Evolutionary conservation across 2,329 filamentous ascomycete species (phyloP).

Genomic region (Colletotrichum euphorbiae): DNA sequence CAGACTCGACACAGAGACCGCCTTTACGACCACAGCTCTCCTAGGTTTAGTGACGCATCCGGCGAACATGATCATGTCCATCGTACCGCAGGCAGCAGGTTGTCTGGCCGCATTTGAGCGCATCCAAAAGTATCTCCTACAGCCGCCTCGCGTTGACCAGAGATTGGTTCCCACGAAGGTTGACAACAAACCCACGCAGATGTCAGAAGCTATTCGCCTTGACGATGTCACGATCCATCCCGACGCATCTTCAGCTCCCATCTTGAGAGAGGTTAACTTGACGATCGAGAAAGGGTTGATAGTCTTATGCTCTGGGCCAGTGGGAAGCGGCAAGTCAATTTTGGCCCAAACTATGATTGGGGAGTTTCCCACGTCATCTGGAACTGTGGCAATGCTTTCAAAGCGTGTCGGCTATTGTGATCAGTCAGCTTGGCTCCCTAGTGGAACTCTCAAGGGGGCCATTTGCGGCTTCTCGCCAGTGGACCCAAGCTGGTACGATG

Average conservation of each 20-base stretch:
- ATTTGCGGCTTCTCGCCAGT: slow-evolving; percentile 38
- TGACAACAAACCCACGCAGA: neutral
- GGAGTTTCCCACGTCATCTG: slow-evolving; percentile 9
- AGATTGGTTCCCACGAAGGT: neutral
- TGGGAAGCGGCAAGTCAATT: slow-evolving; percentile 39
- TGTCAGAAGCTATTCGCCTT: neutral
- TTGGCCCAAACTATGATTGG: slow-evolving; percentile 44
- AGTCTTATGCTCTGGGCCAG: slow-evolving; percentile 22
- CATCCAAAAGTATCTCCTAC: slow-evolving; percentile 40
- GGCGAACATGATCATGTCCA: slow-evolving; percentile 33
- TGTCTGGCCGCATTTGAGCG: slow-evolving; percentile 40
- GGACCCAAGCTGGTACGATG: slow-evolving; percentile 49
- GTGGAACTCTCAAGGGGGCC: slow-evolving; percentile 40
- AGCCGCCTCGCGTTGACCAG: slow-evolving; percentile 18
- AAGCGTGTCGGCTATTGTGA: slow-evolving; percentile 41
- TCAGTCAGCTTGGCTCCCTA: slow-evolving; percentile 42
- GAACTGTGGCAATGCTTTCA: slow-evolving; percentile 3
- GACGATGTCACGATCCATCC: neutral
- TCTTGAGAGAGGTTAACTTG: neutral
- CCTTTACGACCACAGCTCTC: slow-evolving; percentile 43
- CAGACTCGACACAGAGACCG: slow-evolving; percentile 17
- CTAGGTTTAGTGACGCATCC: slow-evolving; percentile 42
- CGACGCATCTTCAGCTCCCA: neutral
- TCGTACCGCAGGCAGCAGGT: slow-evolving; percentile 33
- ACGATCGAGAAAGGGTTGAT: neutral